These are phyloP conservation scores for Annulohypoxylon bovei DNA, from an alignment of 495 filamentous ascomycete genomes.

Conservation along the genomic window DNA sequence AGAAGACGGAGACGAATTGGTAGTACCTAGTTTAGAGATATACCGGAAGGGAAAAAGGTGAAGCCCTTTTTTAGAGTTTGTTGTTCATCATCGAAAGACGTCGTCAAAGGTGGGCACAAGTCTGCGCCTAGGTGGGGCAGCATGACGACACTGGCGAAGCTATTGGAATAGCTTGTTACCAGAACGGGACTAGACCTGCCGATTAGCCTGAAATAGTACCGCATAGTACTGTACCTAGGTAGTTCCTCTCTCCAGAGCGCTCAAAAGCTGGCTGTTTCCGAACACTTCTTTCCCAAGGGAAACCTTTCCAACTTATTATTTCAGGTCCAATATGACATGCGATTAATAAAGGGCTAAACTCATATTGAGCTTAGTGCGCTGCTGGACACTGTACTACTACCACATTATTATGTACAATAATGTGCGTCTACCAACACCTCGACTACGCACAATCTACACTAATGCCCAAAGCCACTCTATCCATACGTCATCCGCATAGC, in stretches of 20 bases:
- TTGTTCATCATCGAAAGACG: conserved; percentile 25
- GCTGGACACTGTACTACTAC: background rate
- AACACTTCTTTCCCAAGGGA: background rate
- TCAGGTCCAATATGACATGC: background rate
- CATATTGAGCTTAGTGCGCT: background rate
- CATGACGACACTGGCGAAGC: conserved; percentile 41
- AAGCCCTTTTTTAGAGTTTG: conserved; percentile 17
- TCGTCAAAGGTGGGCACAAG: conserved; percentile 25
- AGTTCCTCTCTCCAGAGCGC: no score
- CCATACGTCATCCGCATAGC: conserved; percentile 32
- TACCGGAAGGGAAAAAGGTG: conserved; percentile 5
- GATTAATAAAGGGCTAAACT: conserved; percentile 11
- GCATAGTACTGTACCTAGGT: background rate
- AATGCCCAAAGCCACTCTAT: conserved; percentile 1
- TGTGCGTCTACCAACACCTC: background rate
- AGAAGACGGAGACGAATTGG: background rate
- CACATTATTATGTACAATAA: background rate
- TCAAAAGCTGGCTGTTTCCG: background rate
- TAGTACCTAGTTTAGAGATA: background rate
- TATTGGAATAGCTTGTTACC: conserved; percentile 38
- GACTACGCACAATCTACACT: background rate
- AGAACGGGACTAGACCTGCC: conserved; percentile 26
- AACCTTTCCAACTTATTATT: background rate
- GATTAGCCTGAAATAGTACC: conserved; percentile 27
- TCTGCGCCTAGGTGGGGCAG: conserved; percentile 22